Conservation (phyloP, 192 early-diverging fungal species). For the Pilobolus umbonatus region DNA sequence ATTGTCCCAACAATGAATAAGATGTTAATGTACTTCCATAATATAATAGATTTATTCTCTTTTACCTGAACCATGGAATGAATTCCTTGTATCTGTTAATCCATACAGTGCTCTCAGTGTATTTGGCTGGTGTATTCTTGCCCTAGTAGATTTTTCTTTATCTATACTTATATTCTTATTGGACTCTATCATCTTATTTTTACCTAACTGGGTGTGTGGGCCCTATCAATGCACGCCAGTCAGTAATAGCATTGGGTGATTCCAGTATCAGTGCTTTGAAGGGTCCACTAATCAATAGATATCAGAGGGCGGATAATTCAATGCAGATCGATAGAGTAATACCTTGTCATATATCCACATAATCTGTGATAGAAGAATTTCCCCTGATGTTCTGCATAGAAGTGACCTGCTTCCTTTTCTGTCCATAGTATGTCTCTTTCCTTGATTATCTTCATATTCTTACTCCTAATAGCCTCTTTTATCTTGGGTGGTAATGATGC, state of each 20-base stretch:
- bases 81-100: slow-evolving; percentile 70
- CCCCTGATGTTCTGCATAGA: slow-evolving; percentile 64
- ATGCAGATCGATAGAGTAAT: background rate
- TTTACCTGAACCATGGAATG: slow-evolving; percentile 70
- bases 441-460: slow-evolving; percentile 37
- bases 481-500: slow-evolving; percentile 37
- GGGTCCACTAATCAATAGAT: slow-evolving; percentile 42
- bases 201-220: slow-evolving; percentile 64
- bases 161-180: background rate
- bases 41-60: background rate
- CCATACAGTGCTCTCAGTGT: slow-evolving; percentile 60
- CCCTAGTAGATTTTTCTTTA: slow-evolving; percentile 27
- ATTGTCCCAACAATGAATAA: background rate
- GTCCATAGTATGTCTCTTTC: slow-evolving; percentile 49
- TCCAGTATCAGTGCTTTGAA: slow-evolving; percentile 56
- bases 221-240: slow-evolving; percentile 63
- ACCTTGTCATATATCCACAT: slow-evolving; percentile 70
- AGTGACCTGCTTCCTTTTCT: slow-evolving; percentile 47
- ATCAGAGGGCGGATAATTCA: background rate
- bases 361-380: slow-evolving; percentile 67
- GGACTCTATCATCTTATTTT: background rate
- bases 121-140: slow-evolving; percentile 47
- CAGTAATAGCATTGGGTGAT: slow-evolving; percentile 50
- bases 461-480: slow-evolving; percentile 38
- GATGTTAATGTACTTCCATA: background rate